Percentiles rank a stretch among this genome's conserved stretches.
Conservation (phyloP, 2,329 filamentous ascomycete species). For the Epichloe elymi region DNA sequence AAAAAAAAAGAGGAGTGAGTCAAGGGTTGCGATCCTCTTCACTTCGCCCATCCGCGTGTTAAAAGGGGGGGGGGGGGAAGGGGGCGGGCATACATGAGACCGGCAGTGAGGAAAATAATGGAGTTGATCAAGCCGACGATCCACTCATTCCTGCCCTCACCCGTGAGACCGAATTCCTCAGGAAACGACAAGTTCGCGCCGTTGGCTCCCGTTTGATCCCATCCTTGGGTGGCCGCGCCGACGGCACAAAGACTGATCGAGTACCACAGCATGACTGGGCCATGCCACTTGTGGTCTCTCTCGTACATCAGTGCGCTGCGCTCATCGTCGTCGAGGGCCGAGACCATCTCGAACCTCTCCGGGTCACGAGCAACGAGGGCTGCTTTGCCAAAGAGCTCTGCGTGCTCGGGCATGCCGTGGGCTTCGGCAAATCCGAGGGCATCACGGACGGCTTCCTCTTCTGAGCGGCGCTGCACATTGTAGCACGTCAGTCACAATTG, state of each 20-base stretch:
- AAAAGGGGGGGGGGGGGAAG: no score
- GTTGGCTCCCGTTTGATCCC: slow-evolving; percentile 49
- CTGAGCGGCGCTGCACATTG: slow-evolving; percentile 12
- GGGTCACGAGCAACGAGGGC: slow-evolving; percentile 17
- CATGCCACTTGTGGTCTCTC: slow-evolving; percentile 44
- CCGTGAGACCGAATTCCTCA: slow-evolving; percentile 21
- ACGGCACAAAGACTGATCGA: slow-evolving; percentile 40
- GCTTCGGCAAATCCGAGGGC: slow-evolving; percentile 35
- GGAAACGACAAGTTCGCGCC: slow-evolving; percentile 49
- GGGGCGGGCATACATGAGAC: slow-evolving; percentile 34
- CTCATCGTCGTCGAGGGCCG: slow-evolving; percentile 13
- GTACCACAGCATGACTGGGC: slow-evolving; percentile 24
- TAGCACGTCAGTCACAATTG: background rate
- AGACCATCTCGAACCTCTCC: slow-evolving; percentile 9
- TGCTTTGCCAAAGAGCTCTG: slow-evolving; percentile 22
- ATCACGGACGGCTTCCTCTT: slow-evolving; percentile 16
- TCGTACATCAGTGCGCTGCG: slow-evolving; percentile 23
- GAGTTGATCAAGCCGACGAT: slow-evolving; percentile 18
- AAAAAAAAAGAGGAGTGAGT: background rate
- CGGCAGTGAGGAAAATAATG: slow-evolving; percentile 28
- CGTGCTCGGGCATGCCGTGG: slow-evolving; percentile 32
- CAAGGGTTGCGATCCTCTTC: background rate
- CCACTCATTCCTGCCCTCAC: slow-evolving; percentile 29
- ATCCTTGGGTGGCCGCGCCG: slow-evolving; percentile 44
- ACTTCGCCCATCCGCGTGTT: background rate